Evolutionary conservation across 2,329 filamentous ascomycete genomes (phyloP), one percentile per base, ranked within the genome.

Genomic region (Exophiala spinifera): DNA sequence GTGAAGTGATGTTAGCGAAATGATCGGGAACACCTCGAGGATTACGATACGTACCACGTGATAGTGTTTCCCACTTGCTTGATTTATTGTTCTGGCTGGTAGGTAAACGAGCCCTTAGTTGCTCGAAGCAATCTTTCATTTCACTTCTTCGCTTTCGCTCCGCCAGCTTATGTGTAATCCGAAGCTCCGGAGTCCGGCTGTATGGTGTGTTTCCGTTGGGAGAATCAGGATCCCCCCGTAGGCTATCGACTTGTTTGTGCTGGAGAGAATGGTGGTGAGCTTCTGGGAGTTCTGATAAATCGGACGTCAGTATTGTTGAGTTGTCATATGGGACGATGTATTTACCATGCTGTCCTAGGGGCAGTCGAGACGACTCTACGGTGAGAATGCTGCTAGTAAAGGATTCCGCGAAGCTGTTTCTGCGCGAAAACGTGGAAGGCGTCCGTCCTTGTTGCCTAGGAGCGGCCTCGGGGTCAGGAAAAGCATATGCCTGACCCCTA

Each of bases 331-430:
- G 21, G 11, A 15, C 14, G 15, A 4, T 42, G 46, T 39, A 20
- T 69, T 60, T 69, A 77, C 75, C 74, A 57, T 76, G 74, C 60
- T 78, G 75, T 33, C 74, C 75, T 23, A 69, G 71, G 25, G 75
- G 75, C 48, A 77, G 64, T 13, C 73, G 70, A 10, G 69, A 67
- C 42, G 87, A 90, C 64, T 78, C 74, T 1, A 82, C 81, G 0
- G 74, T 76, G 56, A 74, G 73, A 15, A 76, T 64, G 60, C 75
- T 77, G 56, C 73, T 77, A 15, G 68, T 66, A 50, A 77, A 65
- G 2, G 75, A 77, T 48, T 76, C 74, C 10, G 75, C 73, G 15
- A 71, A 71, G 59, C 75, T 77, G 44, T 72, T 72, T 46, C 76
- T 72, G 11, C 75, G 70, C 19, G 73, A 75, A 53, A 75, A 72